phyloP scores from a whole-genome alignment of 164 flowering plant genomes.

The Aristolochia contorta region DNA sequence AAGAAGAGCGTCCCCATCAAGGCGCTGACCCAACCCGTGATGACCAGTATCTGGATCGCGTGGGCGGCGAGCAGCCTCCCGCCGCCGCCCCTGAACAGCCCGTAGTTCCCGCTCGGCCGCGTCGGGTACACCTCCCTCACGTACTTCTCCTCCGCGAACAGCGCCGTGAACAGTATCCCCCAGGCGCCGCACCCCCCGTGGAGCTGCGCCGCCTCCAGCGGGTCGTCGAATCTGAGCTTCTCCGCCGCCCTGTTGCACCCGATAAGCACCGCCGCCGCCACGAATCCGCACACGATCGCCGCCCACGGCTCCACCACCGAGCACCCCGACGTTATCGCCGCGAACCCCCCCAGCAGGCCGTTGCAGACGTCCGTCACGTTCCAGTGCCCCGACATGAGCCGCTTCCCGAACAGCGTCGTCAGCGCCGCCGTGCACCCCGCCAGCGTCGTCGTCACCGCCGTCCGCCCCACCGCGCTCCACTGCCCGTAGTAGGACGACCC shows the following conservation, averaged over 20 bases:
- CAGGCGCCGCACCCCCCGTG: constrained; percentile 89
- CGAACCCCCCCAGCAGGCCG: constrained; percentile 72
- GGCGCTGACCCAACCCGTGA: constrained; percentile 62
- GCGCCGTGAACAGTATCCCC: constrained; percentile 71
- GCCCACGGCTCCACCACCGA: constrained; percentile 90
- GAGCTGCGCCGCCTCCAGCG: constrained; percentile 69
- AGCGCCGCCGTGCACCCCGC: constrained; percentile 68
- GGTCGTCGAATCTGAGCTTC: constrained; percentile 51
- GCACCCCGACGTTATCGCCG: constrained; percentile 67
- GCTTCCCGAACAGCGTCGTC: constrained; percentile 54
- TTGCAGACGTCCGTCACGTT: constrained; percentile 68
- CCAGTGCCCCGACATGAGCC: constrained; percentile 60
- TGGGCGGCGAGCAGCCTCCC: constrained; percentile 59
- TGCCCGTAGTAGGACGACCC: constrained; percentile 51
- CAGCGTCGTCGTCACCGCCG: constrained; percentile 69
- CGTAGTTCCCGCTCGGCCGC: constrained; percentile 37
- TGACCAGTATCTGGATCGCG: constrained; percentile 52
- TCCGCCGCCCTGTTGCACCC: constrained; percentile 50
- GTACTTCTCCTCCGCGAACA: constrained; percentile 46
- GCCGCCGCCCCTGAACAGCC: constrained; percentile 78
- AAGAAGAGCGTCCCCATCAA: constrained; percentile 71
- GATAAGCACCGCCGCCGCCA: constrained; percentile 47
- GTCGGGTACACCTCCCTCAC: constrained; percentile 48
- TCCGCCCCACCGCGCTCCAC: constrained; percentile 63
- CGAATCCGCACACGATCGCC: constrained; percentile 66